Conservation (phyloP, 2,329 filamentous ascomycete genomes). For the Beauveria sp. region DNA sequence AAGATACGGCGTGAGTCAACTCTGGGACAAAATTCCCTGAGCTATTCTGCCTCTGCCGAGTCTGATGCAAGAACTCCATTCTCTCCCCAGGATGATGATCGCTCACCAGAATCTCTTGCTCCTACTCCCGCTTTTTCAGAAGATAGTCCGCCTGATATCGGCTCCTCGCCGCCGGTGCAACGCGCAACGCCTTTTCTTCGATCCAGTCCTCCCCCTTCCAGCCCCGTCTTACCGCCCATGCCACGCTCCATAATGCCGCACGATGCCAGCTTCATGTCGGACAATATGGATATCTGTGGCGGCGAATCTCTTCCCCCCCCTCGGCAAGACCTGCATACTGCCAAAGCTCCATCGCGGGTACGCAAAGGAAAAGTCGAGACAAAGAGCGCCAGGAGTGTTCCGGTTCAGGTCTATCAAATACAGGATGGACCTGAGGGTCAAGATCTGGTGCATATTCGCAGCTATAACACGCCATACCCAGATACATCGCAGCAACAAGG, state of each 20-base stretch:
- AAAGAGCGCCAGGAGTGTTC: slow-evolving; percentile 28
- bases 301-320: slow-evolving; percentile 45
- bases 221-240: slow-evolving; percentile 65
- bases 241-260: slow-evolving; percentile 50
- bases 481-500: slow-evolving; percentile 13
- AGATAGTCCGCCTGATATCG: slow-evolving; percentile 72
- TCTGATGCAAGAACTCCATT: slow-evolving; percentile 30
- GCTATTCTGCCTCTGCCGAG: slow-evolving; percentile 37
- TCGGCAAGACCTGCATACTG: slow-evolving; percentile 18
- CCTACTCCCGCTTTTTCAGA: slow-evolving; percentile 47
- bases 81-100: slow-evolving; percentile 40
- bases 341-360: not conserved
- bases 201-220: slow-evolving; percentile 65
- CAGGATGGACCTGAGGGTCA: slow-evolving; percentile 27
- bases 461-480: slow-evolving; percentile 24
- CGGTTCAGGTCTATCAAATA: slow-evolving; percentile 37
- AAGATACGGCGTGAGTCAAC: slow-evolving; percentile 54
- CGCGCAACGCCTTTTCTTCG: slow-evolving; percentile 47
- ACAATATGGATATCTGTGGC: slow-evolving; percentile 57
- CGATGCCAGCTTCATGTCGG: slow-evolving; percentile 82
- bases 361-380: slow-evolving; percentile 16
- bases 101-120: slow-evolving; percentile 46
- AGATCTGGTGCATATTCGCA: slow-evolving; percentile 28
- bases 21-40: slow-evolving; percentile 43
- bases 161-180: slow-evolving; percentile 82